phyloP scores from a whole-genome alignment of 1,139 yeast genomes.

The Lodderomyces oxycetoniae region DNA sequence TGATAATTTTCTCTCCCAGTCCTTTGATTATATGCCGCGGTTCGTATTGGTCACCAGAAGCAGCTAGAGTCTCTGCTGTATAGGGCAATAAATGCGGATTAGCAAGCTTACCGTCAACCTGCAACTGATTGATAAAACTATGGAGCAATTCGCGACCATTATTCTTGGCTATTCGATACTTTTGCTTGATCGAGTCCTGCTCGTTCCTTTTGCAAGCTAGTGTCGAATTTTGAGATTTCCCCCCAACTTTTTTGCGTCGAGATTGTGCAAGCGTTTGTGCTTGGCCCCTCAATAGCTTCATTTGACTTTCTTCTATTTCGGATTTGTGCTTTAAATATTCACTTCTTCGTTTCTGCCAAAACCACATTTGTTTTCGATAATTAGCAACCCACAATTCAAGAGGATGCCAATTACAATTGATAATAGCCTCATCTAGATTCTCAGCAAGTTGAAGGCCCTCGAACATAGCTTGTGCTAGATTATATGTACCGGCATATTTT shows the following conservation, averaged over 20 bases:
- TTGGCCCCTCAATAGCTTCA: constrained; percentile 9
- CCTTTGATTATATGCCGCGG: constrained; percentile 7
- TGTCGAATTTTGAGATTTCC: background rate
- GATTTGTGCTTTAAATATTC: constrained; percentile 6
- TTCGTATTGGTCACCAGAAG: constrained; percentile 8
- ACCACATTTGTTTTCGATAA: constrained; percentile 3
- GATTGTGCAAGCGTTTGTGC: constrained; percentile 4
- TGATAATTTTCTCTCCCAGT: constrained; percentile 4
- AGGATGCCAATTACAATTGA: constrained; percentile 1
- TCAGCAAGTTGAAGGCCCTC: constrained; percentile 13
- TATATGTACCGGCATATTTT: constrained; percentile 1
- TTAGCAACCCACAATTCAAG: constrained; percentile 4
- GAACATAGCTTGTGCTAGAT: constrained; percentile 5
- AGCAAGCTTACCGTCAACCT: constrained; percentile 24
- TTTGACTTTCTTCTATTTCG: constrained; percentile 3
- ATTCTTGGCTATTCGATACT: constrained; percentile 7
- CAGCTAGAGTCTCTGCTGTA: constrained; percentile 16
- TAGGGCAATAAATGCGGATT: constrained; percentile 34
- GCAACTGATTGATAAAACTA: constrained; percentile 28
- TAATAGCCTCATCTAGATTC: constrained; percentile 2
- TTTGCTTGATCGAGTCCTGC: background rate
- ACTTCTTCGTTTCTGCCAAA: constrained; percentile 6
- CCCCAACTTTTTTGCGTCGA: background rate
- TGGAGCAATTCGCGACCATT: constrained; percentile 17
- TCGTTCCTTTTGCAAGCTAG: background rate